phyloP scores from a whole-genome alignment of 331 rosid species.

The Pyracantha coccinea region DNA sequence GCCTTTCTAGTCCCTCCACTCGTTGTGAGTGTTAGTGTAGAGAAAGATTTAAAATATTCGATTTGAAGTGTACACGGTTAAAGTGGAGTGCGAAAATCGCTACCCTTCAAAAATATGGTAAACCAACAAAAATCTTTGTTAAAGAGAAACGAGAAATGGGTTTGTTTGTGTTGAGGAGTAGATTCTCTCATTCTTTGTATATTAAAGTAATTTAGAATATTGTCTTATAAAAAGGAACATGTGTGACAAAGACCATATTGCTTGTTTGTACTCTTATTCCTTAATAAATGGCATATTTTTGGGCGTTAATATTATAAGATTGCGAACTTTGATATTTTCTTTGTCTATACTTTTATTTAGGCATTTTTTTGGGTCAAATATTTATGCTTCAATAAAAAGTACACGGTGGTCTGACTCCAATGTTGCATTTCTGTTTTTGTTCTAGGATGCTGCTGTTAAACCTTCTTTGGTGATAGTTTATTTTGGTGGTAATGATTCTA shows the following conservation, averaged over 20 bases:
- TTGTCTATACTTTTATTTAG: background rate
- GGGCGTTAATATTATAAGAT: background rate
- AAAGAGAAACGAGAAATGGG: background rate
- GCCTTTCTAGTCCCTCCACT: too few relatives aligned
- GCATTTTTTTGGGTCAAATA: background rate
- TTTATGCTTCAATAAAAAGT: background rate
- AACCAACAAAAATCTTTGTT: background rate
- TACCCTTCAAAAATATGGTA: background rate
- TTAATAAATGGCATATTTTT: background rate
- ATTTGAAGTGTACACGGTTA: too few relatives aligned
- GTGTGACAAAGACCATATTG: background rate
- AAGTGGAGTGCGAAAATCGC: background rate
- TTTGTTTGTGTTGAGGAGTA: background rate
- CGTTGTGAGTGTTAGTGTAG: too few relatives aligned
- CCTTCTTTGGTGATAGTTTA: conserved; percentile 90
- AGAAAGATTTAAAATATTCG: too few relatives aligned
- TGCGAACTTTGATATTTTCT: background rate
- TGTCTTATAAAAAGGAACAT: background rate
- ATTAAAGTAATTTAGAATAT: too few relatives aligned
- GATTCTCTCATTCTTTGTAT: too few relatives aligned
- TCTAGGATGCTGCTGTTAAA: conserved; percentile 71
- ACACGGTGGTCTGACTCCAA: background rate
- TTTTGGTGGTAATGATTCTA: conserved; percentile 95
- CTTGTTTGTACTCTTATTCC: background rate
- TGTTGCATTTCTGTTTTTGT: conserved; percentile 5